Conservation (phyloP, 805 yeast genomes). For the Saturnispora serradocipensis region DNA sequence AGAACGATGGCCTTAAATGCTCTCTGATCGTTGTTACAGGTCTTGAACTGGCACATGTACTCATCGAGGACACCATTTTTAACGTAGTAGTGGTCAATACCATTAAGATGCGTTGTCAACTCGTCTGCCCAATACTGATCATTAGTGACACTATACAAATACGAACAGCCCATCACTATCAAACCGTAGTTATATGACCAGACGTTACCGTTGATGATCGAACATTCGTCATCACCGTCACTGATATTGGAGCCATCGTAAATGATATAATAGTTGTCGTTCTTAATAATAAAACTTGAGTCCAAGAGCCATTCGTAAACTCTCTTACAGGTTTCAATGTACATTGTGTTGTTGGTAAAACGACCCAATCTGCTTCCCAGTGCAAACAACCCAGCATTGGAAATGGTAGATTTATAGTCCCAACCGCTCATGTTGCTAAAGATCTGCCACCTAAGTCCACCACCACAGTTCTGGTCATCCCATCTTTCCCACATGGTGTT, state of each 20-base stretch:
- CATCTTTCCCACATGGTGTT: slow-evolving; percentile 86
- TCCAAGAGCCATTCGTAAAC: slow-evolving; percentile 75
- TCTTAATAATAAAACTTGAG: slow-evolving; percentile 36
- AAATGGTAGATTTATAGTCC: slow-evolving; percentile 81
- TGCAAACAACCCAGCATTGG: slow-evolving; percentile 83
- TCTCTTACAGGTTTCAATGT: slow-evolving; percentile 62
- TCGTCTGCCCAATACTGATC: slow-evolving; percentile 35
- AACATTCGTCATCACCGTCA: slow-evolving; percentile 37
- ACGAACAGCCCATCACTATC: slow-evolving; percentile 59
- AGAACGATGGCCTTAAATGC: slow-evolving; percentile 45
- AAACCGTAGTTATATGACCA: slow-evolving; percentile 71
- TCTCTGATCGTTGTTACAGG: slow-evolving; percentile 67
- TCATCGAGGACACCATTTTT: slow-evolving; percentile 43
- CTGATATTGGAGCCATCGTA: slow-evolving; percentile 58
- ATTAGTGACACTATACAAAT: slow-evolving; percentile 51
- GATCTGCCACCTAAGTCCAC: slow-evolving; percentile 96
- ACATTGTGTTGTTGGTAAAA: slow-evolving; percentile 64
- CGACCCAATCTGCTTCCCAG: slow-evolving; percentile 81
- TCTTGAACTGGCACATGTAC: slow-evolving; percentile 43
- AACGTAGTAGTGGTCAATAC: slow-evolving; percentile 34
- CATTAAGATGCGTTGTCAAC: slow-evolving; percentile 29
- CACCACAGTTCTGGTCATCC: slow-evolving; percentile 78
- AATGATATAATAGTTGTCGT: slow-evolving; percentile 35
- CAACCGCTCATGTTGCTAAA: slow-evolving; percentile 91
- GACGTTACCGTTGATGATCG: slow-evolving; percentile 37